Conservation (phyloP, 495 filamentous ascomycete genomes). For the Hypoxylon fuscum region DNA sequence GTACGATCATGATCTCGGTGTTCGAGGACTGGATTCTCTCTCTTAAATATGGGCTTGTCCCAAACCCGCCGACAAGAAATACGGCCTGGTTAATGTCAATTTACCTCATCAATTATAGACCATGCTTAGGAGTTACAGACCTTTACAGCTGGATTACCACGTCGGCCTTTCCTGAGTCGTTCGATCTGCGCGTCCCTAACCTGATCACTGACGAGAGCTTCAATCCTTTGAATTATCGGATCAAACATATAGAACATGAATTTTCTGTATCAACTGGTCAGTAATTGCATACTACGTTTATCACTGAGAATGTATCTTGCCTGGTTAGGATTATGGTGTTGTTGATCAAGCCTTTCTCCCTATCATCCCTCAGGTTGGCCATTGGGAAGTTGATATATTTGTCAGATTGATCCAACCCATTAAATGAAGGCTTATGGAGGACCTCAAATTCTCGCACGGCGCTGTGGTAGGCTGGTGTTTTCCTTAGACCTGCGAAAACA, state of each 20-base stretch:
- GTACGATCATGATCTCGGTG: background rate
- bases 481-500: slow-evolving; percentile 22
- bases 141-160: background rate
- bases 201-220: background rate
- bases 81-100: background rate
- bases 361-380: slow-evolving; percentile 41
- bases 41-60: background rate
- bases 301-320: slow-evolving; percentile 16
- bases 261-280: background rate
- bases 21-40: background rate
- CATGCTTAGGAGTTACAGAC: background rate
- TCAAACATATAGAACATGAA: background rate
- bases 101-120: background rate
- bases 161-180: background rate
- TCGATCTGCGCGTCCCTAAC: background rate
- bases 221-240: background rate
- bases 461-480: slow-evolving; percentile 25
- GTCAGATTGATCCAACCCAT: slow-evolving; percentile 30
- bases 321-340: slow-evolving; percentile 42
- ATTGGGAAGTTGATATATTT: slow-evolving; percentile 45
- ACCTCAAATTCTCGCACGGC: slow-evolving; percentile 41
- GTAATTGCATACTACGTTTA: background rate
- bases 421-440: slow-evolving; percentile 39
- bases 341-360: slow-evolving; percentile 17
- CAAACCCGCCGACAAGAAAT: background rate